These are phyloP conservation scores for Yarrowia yakushimensis DNA, from an alignment of 805 yeast species.

Conservation along the genomic window DNA sequence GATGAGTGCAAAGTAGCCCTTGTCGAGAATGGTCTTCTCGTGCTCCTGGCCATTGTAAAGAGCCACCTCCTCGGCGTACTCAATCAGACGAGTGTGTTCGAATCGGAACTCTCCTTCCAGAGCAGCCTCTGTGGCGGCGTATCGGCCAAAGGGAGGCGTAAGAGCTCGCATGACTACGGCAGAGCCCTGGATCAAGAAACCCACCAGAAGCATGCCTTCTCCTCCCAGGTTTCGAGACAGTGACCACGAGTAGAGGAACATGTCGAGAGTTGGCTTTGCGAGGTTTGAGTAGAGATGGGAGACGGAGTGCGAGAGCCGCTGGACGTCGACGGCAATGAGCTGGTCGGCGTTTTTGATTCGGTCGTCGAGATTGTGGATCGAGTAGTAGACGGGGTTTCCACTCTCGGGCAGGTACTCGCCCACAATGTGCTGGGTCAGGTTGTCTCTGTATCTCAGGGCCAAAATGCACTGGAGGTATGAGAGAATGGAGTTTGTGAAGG, in stretches of 20 bases:
- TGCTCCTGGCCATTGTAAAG: slow-evolving; percentile 74
- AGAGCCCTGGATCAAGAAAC: slow-evolving; percentile 75
- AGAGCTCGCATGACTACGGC: slow-evolving; percentile 67
- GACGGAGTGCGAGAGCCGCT: slow-evolving; percentile 65
- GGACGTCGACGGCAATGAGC: slow-evolving; percentile 74
- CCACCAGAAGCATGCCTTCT: slow-evolving; percentile 68
- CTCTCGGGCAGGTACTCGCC: slow-evolving; percentile 68
- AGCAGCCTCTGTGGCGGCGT: slow-evolving; percentile 69
- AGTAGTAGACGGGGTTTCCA: slow-evolving; percentile 65
- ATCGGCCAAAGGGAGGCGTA: slow-evolving; percentile 85
- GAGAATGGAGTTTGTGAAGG: slow-evolving; percentile 69
- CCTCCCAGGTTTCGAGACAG: slow-evolving; percentile 54
- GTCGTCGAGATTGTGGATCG: slow-evolving; percentile 58
- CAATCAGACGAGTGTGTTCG: slow-evolving; percentile 74
- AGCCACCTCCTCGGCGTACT: slow-evolving; percentile 83
- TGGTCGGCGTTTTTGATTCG: slow-evolving; percentile 74
- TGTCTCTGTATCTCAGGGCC: slow-evolving; percentile 50
- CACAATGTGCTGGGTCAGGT: slow-evolving; percentile 61
- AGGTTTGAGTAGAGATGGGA: slow-evolving; percentile 78
- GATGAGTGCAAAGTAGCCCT: slow-evolving; percentile 75
- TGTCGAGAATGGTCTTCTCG: slow-evolving; percentile 74
- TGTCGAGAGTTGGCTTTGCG: slow-evolving; percentile 77
- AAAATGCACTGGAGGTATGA: slow-evolving; percentile 40
- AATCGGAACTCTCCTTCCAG: slow-evolving; percentile 82
- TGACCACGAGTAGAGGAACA: slow-evolving; percentile 75